Evolutionary conservation across 139 green algal genomes (phyloP).

Genomic region (Micractinium conductrix): DNA sequence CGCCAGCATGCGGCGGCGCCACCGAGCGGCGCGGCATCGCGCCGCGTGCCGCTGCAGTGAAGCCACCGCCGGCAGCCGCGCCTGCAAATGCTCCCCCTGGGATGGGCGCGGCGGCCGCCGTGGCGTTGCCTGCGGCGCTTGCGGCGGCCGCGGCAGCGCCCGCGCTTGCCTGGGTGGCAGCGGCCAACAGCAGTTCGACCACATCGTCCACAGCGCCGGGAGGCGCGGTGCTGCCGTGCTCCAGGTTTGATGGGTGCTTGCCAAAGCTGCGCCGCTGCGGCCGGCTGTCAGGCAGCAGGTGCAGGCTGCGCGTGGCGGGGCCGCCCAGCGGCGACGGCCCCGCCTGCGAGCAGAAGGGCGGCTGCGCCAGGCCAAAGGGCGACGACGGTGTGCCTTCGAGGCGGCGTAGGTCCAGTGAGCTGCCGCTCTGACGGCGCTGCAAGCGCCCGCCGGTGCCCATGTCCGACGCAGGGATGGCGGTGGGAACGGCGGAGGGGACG

Average conservation of each 20-base stretch:
- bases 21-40: background rate
- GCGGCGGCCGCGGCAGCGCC: background rate
- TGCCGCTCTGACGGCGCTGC: too few relatives aligned
- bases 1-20: background rate
- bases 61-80: background rate
- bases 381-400: too few relatives aligned
- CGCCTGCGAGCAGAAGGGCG: too few relatives aligned
- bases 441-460: too few relatives aligned
- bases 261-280: background rate
- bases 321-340: too few relatives aligned
- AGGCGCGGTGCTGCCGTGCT: constrained; percentile 10
- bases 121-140: background rate
- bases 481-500: too few relatives aligned
- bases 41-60: background rate
- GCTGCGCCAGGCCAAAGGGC: too few relatives aligned
- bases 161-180: background rate
- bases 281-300: too few relatives aligned
- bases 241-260: constrained; percentile 9
- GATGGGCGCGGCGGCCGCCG: background rate
- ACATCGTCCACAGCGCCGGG: background rate
- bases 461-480: too few relatives aligned
- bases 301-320: too few relatives aligned
- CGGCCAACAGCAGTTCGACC: background rate
- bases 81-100: background rate
- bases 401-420: too few relatives aligned